A percentile compares a stretch with the other conserved stretches of the same genome.
Conservation (phyloP, 352 stramenopile species). For the Phytopythium montanum region DNA sequence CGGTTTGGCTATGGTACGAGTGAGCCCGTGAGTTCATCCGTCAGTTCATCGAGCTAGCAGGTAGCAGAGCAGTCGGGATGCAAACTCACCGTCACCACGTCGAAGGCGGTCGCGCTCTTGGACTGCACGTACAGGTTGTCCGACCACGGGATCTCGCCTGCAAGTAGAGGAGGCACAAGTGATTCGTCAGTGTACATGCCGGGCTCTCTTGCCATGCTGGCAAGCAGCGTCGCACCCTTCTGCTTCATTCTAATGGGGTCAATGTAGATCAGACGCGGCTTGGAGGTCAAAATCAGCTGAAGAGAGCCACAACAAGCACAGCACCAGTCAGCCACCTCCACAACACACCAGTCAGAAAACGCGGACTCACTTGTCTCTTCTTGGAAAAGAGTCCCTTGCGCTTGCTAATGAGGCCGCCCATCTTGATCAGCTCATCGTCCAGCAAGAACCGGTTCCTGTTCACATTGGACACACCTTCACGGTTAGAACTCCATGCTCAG, state of each 20-base stretch:
- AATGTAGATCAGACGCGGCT: conserved; percentile 88
- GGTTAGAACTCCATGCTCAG: not conserved
- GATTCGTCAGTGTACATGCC: not conserved
- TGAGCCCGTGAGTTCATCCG: not conserved
- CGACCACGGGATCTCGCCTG: conserved; percentile 84
- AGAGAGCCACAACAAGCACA: not conserved
- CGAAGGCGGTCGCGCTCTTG: conserved; percentile 81
- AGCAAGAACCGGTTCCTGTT: conserved; percentile 79
- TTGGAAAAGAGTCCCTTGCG: conserved; percentile 88
- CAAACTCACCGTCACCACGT: conserved; percentile 74
- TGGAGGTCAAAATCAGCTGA: conserved; percentile 81
- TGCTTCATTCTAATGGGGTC: conserved; percentile 89
- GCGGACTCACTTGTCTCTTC: conserved; percentile 59
- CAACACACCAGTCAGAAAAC: not conserved
- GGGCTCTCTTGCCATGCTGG: not conserved
- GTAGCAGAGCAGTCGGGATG: not conserved
- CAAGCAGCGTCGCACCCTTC: conserved; percentile 32
- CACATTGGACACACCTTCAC: not conserved
- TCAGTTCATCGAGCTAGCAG: not conserved
- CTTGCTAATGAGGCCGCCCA: conserved; percentile 84
- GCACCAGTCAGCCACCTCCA: not conserved
- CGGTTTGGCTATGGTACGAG: conserved; percentile 66
- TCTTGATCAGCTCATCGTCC: conserved; percentile 86
- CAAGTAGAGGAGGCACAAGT: not conserved
- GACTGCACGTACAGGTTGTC: conserved; percentile 81